These are phyloP conservation scores for Xylaria sp. DNA, from an alignment of 2,329 filamentous ascomycete species.

Conservation along the genomic window DNA sequence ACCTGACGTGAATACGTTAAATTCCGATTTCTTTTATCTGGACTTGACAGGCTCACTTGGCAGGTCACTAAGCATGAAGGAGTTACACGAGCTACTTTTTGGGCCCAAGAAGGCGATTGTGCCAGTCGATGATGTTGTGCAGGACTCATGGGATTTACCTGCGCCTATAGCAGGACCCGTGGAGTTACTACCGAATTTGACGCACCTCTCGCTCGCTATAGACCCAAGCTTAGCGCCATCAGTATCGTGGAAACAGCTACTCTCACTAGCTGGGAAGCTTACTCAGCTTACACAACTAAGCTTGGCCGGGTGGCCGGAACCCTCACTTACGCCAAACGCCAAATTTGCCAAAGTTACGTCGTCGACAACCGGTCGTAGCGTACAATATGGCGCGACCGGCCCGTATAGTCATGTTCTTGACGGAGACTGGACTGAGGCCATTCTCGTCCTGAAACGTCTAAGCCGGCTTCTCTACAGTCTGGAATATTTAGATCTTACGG, in stretches of 20 bases:
- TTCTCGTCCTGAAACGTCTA: slow-evolving; percentile 65
- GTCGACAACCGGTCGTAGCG: slow-evolving; percentile 53
- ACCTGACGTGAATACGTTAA: slow-evolving; percentile 49
- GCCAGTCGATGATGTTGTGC: slow-evolving; percentile 47
- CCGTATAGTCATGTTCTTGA: slow-evolving; percentile 69
- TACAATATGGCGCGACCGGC: slow-evolving; percentile 67
- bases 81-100: slow-evolving; percentile 64
- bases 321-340: slow-evolving; percentile 66
- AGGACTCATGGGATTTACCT: slow-evolving; percentile 66
- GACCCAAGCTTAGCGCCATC: slow-evolving; percentile 50
- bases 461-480: slow-evolving; percentile 66
- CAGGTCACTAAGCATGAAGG: slow-evolving; percentile 62
- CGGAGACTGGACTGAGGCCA: slow-evolving; percentile 69
- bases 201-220: slow-evolving; percentile 69
- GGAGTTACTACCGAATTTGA: slow-evolving; percentile 65
- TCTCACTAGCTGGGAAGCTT: slow-evolving; percentile 64
- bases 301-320: slow-evolving; percentile 71
- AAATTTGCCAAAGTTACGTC: slow-evolving; percentile 60
- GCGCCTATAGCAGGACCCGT: slow-evolving; percentile 46
- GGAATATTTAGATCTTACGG: slow-evolving; percentile 71
- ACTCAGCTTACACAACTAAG: slow-evolving; percentile 69
- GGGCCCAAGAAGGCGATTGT: slow-evolving; percentile 45
- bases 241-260: slow-evolving; percentile 69
- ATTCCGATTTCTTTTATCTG: slow-evolving; percentile 62
- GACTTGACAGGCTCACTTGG: slow-evolving; percentile 66